Percentiles rank a stretch among this genome's conserved stretches.
These are phyloP conservation scores for Sporothrix luriei DNA, from an alignment of 2,329 filamentous ascomycete genomes.

Conservation along the genomic window DNA sequence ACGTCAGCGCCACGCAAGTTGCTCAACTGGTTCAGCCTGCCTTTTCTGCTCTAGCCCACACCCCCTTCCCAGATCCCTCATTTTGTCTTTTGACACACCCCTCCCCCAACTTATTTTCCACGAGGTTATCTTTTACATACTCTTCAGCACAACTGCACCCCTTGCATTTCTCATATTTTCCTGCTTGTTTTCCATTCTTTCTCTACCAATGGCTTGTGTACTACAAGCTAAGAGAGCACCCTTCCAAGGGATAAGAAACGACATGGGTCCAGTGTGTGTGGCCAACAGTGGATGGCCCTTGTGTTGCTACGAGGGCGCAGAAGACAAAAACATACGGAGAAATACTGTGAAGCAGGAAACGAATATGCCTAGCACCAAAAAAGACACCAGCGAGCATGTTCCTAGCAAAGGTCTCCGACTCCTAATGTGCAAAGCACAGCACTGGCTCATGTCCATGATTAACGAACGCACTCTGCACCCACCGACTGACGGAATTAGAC, in stretches of 20 bases:
- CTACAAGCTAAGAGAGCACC: no score
- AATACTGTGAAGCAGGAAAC: not conserved
- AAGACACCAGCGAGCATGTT: not conserved
- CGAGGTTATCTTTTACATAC: not conserved
- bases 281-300: not conserved
- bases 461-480: not conserved
- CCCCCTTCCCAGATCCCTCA: not conserved
- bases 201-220: not conserved
- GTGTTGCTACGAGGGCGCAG: not conserved
- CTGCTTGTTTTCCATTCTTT: conserved; percentile 7
- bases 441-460: not conserved
- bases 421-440: not conserved
- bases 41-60: conserved; percentile 13
- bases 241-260: not conserved
- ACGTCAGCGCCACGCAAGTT: not conserved
- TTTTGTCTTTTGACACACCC: not conserved
- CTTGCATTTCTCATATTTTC: not conserved
- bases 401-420: not conserved
- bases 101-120: conserved; percentile 4
- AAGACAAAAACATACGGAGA: no score
- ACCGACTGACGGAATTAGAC: not conserved
- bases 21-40: conserved; percentile 15
- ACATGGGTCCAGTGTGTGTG: not conserved
- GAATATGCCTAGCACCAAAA: not conserved
- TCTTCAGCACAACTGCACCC: conserved; percentile 21